Evolutionary conservation across 257 asterid species (phyloP).

Genomic region (Nicotiana undulata): DNA sequence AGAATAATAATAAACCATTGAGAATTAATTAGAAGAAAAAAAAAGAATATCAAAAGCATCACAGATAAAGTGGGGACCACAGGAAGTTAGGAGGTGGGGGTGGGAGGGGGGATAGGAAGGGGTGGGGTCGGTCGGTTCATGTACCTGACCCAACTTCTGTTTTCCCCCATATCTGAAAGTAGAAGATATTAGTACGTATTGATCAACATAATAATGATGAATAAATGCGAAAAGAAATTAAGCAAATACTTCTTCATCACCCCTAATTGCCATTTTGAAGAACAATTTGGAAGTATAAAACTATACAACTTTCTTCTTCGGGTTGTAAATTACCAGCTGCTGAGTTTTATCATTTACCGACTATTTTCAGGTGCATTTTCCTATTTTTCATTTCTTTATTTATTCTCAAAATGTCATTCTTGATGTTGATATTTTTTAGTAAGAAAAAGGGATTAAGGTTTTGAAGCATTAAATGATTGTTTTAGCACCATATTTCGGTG

Average conservation of each 20-base stretch:
- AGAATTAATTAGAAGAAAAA: background rate
- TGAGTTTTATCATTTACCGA: background rate
- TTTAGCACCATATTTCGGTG: no score
- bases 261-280: background rate
- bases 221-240: background rate
- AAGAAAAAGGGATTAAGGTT: background rate
- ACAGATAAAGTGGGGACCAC: conserved; percentile 6
- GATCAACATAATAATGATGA: background rate
- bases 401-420: background rate
- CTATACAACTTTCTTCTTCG: no score
- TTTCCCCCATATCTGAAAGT: background rate
- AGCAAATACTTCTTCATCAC: background rate
- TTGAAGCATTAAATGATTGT: no score
- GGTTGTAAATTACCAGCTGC: background rate
- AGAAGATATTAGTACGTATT: background rate
- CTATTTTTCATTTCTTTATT: background rate
- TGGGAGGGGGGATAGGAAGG: background rate
- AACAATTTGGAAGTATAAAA: no score
- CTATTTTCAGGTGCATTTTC: background rate
- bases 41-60: no score
- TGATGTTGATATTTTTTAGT: background rate
- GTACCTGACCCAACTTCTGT: background rate
- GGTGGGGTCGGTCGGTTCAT: background rate
- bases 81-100: background rate
- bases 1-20: background rate